A percentile compares a stretch with the other conserved stretches of the same genome.
Conservation (phyloP, 2,329 filamentous ascomycete species). For the Neopestalotiopsis rosae region DNA sequence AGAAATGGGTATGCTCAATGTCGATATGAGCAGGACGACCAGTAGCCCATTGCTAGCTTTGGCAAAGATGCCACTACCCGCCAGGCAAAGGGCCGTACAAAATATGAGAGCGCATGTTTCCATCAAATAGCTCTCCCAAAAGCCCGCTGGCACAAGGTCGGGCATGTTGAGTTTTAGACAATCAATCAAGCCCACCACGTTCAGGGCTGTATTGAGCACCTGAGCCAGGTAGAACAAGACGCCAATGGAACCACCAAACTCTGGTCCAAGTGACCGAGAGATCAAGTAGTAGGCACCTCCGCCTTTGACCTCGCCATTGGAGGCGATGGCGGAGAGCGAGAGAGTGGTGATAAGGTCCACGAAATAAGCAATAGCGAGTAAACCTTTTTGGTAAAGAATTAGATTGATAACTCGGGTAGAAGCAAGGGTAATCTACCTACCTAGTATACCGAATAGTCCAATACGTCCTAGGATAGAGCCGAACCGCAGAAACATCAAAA, state of each 20-base stretch:
- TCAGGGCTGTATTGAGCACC: slow-evolving; percentile 85
- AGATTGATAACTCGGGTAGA: background rate
- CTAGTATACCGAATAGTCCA: slow-evolving; percentile 80
- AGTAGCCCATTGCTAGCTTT: slow-evolving; percentile 80
- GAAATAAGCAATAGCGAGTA: slow-evolving; percentile 77
- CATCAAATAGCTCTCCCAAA: slow-evolving; percentile 80
- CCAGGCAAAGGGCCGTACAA: slow-evolving; percentile 78
- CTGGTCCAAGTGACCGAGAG: slow-evolving; percentile 82
- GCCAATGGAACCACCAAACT: slow-evolving; percentile 89
- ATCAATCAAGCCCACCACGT: slow-evolving; percentile 84
- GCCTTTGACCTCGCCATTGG: slow-evolving; percentile 86
- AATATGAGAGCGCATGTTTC: slow-evolving; percentile 72
- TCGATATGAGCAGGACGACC: slow-evolving; percentile 72
- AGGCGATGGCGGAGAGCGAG: slow-evolving; percentile 86
- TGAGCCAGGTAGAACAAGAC: slow-evolving; percentile 91
- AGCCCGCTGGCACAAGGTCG: slow-evolving; percentile 68
- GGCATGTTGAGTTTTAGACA: slow-evolving; percentile 81
- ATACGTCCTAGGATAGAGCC: slow-evolving; percentile 83
- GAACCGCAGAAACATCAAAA: slow-evolving; percentile 91
- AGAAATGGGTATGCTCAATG: slow-evolving; percentile 84
- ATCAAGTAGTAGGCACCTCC: slow-evolving; percentile 91
- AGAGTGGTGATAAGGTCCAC: slow-evolving; percentile 86
- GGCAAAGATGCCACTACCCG: slow-evolving; percentile 81
- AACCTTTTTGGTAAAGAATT: slow-evolving; percentile 49
- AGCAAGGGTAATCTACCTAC: slow-evolving; percentile 49